A percentile compares a stretch with the other conserved stretches of the same genome.
Conservation (phyloP, 306 rosid species). For the Alnus glutinosa region DNA sequence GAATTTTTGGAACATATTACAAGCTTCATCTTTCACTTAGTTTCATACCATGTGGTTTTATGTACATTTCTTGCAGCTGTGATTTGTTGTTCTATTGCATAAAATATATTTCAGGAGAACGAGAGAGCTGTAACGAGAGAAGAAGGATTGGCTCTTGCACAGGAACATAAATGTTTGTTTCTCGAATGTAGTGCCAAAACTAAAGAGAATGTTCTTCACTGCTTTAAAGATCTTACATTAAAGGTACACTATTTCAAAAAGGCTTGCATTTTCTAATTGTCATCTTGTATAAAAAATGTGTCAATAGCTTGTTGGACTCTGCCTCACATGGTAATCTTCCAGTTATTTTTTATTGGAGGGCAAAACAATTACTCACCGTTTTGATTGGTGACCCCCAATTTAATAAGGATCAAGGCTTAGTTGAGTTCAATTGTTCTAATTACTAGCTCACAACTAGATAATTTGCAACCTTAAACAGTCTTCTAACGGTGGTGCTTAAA, state of each 20-base stretch:
- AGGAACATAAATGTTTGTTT: constrained; percentile 65
- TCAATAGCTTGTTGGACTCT: constrained; percentile 5
- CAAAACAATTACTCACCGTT: background rate
- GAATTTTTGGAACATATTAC: too few relatives aligned
- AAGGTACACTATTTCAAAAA: constrained; percentile 48
- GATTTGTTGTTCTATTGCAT: background rate
- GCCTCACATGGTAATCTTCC: background rate
- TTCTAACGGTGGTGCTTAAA: background rate
- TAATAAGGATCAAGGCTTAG: background rate
- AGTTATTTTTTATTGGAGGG: background rate
- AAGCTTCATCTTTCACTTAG: background rate
- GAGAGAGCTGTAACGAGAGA: constrained; percentile 76
- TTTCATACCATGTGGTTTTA: background rate
- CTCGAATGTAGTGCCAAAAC: constrained; percentile 87
- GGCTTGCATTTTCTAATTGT: background rate
- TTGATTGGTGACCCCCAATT: background rate
- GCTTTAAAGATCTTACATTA: constrained; percentile 64
- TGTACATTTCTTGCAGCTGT: background rate
- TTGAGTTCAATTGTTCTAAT: background rate
- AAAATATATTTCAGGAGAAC: constrained; percentile 47
- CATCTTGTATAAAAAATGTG: background rate
- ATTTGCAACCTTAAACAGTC: background rate
- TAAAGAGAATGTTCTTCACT: constrained; percentile 74
- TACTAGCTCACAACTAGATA: background rate
- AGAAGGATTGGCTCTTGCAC: constrained; percentile 85